phyloP scores from a whole-genome alignment of 2,329 filamentous ascomycete species.

The Ustilaginoidea virens region DNA sequence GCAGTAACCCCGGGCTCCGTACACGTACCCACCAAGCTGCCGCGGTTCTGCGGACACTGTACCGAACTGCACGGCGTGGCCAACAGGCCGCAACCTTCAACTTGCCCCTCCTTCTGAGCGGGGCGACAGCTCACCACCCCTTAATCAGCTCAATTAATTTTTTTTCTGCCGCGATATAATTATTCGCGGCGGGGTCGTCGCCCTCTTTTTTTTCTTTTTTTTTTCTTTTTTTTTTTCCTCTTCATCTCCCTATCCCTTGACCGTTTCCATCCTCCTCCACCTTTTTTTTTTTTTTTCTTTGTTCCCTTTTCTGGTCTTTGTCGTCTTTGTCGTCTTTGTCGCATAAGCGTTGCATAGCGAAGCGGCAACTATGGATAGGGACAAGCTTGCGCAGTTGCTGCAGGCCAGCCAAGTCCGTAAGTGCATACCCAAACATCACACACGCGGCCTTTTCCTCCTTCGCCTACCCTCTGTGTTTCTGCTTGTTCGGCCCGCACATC shows the following conservation, averaged over 20 bases:
- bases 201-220: constrained; percentile 4
- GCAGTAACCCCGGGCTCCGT: too few species aligned
- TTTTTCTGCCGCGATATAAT: constrained; percentile 6
- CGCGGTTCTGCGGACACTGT: too few species aligned
- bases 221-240: constrained; percentile 3
- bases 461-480: too few species aligned
- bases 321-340: constrained; percentile 5
- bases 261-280: constrained; percentile 2
- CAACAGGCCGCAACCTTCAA: too few species aligned
- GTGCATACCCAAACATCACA: constrained; percentile 19
- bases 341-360: constrained; percentile 5
- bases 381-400: constrained; percentile 74
- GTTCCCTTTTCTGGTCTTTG: constrained; percentile 1
- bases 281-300: constrained; percentile 3
- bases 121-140: too few species aligned
- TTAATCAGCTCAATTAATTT: constrained; percentile 7
- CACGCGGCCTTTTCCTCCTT: not conserved
- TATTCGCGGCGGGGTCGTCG: not conserved
- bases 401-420: constrained; percentile 76
- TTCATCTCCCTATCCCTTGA: not conserved
- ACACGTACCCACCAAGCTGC: too few species aligned
- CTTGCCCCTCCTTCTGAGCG: too few species aligned
- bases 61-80: too few species aligned
- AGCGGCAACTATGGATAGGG: constrained; percentile 26
- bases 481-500: too few species aligned